These are phyloP conservation scores for Musa troglodytarum DNA, from an alignment of 176 grass and related monocot genomes.

Conservation along the genomic window DNA sequence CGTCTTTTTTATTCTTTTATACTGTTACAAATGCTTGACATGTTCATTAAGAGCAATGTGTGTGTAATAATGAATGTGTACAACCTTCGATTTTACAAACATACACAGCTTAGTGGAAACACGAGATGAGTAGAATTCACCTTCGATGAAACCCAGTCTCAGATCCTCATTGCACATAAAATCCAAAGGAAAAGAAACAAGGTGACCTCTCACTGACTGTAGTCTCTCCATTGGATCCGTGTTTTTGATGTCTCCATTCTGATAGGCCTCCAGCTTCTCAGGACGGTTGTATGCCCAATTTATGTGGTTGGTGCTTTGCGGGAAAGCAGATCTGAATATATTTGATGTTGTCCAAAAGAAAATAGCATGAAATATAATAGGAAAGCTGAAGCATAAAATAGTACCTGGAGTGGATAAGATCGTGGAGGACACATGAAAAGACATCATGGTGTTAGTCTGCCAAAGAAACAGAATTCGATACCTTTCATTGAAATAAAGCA, in stretches of 20 bases:
- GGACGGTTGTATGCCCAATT: slow-evolving; percentile 74
- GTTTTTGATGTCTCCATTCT: slow-evolving; percentile 40
- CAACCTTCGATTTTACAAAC: too few relatives aligned
- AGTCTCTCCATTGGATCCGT: slow-evolving; percentile 59
- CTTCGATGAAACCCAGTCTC: slow-evolving; percentile 86
- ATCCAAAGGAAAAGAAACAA: slow-evolving; percentile 88
- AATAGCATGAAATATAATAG: neutral
- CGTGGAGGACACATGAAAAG: slow-evolving; percentile 86
- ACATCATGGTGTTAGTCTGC: slow-evolving; percentile 86
- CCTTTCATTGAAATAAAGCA: too few relatives aligned
- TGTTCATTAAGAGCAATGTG: too few relatives aligned
- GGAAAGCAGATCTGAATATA: slow-evolving; percentile 48
- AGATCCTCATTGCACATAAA: slow-evolving; percentile 97
- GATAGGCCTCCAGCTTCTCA: slow-evolving; percentile 48
- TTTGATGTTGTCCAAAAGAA: slow-evolving; percentile 2
- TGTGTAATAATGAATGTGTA: too few relatives aligned
- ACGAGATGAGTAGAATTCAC: slow-evolving; percentile 84
- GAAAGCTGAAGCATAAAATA: slow-evolving; percentile 4
- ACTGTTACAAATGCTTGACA: too few relatives aligned
- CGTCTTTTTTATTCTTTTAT: too few relatives aligned
- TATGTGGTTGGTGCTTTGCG: slow-evolving; percentile 56
- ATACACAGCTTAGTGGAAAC: slow-evolving; percentile 59
- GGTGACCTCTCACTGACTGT: slow-evolving; percentile 54
- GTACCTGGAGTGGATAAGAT: slow-evolving; percentile 91
- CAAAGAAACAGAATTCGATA: too few relatives aligned